These are phyloP conservation scores for Mucor racemosus DNA, from an alignment of 371 early-diverging fungal genomes.

Conservation along the genomic window DNA sequence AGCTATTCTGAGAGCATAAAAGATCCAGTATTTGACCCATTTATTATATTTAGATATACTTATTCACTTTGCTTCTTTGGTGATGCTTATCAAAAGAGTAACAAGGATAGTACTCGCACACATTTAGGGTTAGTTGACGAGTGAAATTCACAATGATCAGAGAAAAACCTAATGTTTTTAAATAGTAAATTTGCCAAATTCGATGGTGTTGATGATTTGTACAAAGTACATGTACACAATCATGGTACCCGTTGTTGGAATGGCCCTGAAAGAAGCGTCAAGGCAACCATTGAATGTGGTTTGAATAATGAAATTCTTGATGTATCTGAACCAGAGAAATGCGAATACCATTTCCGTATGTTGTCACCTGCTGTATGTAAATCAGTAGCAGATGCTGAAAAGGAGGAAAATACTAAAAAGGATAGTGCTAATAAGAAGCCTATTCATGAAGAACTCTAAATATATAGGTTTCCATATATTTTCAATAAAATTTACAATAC, in stretches of 20 bases:
- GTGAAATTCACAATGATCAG: too few species aligned
- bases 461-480: too few species aligned
- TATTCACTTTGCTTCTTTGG: conserved; percentile 87
- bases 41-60: conserved; percentile 57
- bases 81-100: conserved; percentile 73
- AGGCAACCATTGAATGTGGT: conserved; percentile 68
- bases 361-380: conserved; percentile 81
- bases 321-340: conserved; percentile 90
- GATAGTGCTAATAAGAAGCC: not conserved
- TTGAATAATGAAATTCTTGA: conserved; percentile 64
- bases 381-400: conserved; percentile 5
- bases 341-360: conserved; percentile 82
- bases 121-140: conserved; percentile 68
- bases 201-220: conserved; percentile 40
- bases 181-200: conserved; percentile 42
- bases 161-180: too few species aligned
- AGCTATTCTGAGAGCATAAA: too few species aligned
- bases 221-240: conserved; percentile 64
- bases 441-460: conserved; percentile 29
- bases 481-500: too few species aligned
- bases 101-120: conserved; percentile 57
- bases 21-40: too few species aligned
- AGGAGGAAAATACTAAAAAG: not conserved
- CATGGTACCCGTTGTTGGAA: conserved; percentile 92
- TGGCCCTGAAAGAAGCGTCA: conserved; percentile 80